These are phyloP conservation scores for Fraxinus platypoda DNA, from an alignment of 305 asterid genomes.

Conservation along the genomic window DNA sequence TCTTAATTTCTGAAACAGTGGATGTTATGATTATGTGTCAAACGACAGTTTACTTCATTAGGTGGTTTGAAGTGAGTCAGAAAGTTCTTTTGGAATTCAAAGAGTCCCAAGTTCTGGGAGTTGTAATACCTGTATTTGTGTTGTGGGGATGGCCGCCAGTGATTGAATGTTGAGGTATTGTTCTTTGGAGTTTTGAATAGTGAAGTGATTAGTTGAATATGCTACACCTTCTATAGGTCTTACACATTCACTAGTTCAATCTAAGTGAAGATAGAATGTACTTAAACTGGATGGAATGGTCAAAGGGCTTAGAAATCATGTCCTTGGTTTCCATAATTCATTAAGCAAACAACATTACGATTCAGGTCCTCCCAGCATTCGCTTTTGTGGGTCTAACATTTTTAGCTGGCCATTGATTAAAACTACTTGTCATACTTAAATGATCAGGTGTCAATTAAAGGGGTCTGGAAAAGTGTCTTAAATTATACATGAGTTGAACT, in stretches of 20 bases:
- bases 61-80: neutral
- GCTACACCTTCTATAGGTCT: slow-evolving; percentile 1
- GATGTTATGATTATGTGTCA: slow-evolving; percentile 6
- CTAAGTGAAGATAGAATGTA: slow-evolving; percentile 7
- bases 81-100: neutral
- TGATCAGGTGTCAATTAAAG: neutral
- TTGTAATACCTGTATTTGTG: neutral
- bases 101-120: neutral
- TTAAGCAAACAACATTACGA: neutral
- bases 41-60: slow-evolving; percentile 14
- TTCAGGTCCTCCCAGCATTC: slow-evolving; percentile 15
- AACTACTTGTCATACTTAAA: neutral
- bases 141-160: slow-evolving; percentile 1
- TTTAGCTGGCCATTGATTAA: slow-evolving; percentile 22
- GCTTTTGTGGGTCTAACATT: slow-evolving; percentile 19
- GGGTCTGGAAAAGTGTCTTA: neutral
- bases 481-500: neutral
- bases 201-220: slow-evolving; percentile 10
- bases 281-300: slow-evolving; percentile 3
- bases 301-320: neutral
- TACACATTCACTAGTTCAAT: neutral
- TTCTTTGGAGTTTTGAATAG: neutral
- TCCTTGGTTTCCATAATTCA: neutral
- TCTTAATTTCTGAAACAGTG: neutral
- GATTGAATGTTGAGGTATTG: slow-evolving; percentile 5